Percentiles rank a stretch among this genome's conserved stretches.
Evolutionary conservation across 306 rosid species (phyloP).

Genomic region (Castanea mollissima): DNA sequence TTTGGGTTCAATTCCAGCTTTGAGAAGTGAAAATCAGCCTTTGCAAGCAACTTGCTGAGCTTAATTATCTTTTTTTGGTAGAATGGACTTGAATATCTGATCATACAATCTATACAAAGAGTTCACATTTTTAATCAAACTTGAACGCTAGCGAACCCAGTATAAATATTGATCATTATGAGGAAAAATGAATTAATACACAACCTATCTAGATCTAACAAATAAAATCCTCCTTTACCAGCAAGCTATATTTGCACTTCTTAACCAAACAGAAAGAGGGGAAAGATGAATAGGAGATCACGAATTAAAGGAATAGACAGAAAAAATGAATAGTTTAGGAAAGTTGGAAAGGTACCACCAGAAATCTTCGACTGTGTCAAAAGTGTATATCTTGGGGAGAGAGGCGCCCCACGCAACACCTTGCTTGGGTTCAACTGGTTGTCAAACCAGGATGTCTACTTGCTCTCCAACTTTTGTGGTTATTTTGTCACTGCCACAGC

Average conservation of each 20-base stretch:
- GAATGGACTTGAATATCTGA: conserved; percentile 69
- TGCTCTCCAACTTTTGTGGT: conserved; percentile 66
- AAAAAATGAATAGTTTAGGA: not conserved
- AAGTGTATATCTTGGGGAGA: conserved; percentile 68
- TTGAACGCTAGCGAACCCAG: not conserved
- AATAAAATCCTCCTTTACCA: too few relatives aligned
- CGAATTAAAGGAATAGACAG: too few relatives aligned
- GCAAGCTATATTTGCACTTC: too few relatives aligned
- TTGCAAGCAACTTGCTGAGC: conserved; percentile 67
- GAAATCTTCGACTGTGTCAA: conserved; percentile 82
- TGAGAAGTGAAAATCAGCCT: conserved; percentile 81
- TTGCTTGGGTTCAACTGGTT: conserved; percentile 79
- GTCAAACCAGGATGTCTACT: conserved; percentile 93
- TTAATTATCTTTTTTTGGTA: conserved; percentile 45
- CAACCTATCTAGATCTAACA: too few relatives aligned
- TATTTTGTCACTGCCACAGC: conserved; percentile 17
- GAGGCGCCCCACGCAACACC: conserved; percentile 89
- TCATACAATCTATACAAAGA: conserved; percentile 59
- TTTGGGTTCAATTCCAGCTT: conserved; percentile 84
- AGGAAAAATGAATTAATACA: too few relatives aligned
- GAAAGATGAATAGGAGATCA: not conserved
- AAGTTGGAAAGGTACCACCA: conserved; percentile 54
- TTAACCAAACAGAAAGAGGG: not conserved
- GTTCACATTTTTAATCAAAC: not conserved
- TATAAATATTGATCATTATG: not conserved